phyloP scores from a whole-genome alignment of 1,284 basidiomycete species.

The Takashimella tepidaria region DNA sequence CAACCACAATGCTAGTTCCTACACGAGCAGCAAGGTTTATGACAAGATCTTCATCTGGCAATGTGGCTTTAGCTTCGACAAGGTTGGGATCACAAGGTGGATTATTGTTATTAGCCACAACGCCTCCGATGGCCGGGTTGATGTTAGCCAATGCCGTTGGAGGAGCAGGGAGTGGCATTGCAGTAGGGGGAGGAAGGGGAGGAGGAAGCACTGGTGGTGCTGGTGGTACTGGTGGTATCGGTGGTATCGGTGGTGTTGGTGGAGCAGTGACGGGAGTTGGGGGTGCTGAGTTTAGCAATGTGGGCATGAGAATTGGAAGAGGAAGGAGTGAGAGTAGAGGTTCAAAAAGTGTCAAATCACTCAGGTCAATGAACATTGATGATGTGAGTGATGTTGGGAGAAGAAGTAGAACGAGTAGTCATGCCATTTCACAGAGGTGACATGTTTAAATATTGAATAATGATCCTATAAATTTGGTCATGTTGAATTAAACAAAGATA shows the following conservation, averaged over 20 bases:
- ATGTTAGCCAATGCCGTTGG: not conserved
- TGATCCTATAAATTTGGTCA: no score
- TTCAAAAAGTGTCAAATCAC: not conserved
- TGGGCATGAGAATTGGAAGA: constrained; percentile 5
- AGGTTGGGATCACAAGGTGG: constrained; percentile 35
- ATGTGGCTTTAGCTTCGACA: not conserved
- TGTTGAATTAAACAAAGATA: no score
- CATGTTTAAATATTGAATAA: no score
- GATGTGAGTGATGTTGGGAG: not conserved
- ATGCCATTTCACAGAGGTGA: not conserved
- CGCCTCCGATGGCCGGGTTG: constrained; percentile 23
- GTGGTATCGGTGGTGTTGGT: no score
- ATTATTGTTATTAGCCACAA: constrained; percentile 37
- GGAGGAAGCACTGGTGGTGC: not conserved
- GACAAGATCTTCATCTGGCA: not conserved
- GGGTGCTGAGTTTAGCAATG: not conserved
- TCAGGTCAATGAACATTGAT: no score
- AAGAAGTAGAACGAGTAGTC: not conserved
- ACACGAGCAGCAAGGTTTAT: not conserved
- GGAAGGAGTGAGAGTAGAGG: constrained; percentile 16
- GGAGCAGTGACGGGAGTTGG: not conserved
- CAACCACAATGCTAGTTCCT: not conserved
- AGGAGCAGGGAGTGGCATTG: not conserved
- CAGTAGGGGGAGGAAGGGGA: not conserved
- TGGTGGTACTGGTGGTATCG: no score